A percentile compares a stretch with the other conserved stretches of the same genome.
Evolutionary conservation across 106 monocot genomes (phyloP).

Genomic region (Allium cepa): DNA sequence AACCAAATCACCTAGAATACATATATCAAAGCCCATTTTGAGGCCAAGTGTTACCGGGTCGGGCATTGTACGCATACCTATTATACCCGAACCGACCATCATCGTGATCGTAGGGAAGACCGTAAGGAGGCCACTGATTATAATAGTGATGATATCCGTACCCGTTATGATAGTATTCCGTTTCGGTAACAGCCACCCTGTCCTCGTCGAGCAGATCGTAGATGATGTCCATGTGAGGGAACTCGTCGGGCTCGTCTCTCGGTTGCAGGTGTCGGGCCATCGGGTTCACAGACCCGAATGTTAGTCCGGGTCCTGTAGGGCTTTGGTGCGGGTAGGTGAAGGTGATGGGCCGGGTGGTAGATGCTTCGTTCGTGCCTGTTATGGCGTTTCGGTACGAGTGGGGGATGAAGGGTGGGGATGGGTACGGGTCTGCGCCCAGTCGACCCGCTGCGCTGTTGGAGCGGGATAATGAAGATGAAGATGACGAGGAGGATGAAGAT

Average conservation of each 20-base stretch:
- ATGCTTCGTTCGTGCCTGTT: conserved; percentile 35
- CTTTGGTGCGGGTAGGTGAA: conserved; percentile 11
- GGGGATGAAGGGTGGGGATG: conserved; percentile 39
- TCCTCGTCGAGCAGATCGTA: conserved; percentile 85
- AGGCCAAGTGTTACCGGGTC: no score
- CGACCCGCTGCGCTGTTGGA: conserved; percentile 63
- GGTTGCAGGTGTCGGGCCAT: conserved; percentile 17
- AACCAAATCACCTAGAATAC: no score
- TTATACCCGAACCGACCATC: no score
- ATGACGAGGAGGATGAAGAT: conserved; percentile 9
- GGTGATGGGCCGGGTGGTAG: conserved; percentile 7
- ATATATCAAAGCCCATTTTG: no score
- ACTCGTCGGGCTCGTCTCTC: conserved; percentile 42
- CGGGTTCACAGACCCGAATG: conserved; percentile 49
- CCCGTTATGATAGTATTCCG: conserved; percentile 1
- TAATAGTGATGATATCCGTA: background rate
- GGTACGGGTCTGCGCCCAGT: conserved; percentile 37
- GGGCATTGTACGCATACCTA: no score
- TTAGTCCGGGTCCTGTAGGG: conserved; percentile 24
- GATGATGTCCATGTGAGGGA: conserved; percentile 85
- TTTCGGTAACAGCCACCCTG: conserved; percentile 10
- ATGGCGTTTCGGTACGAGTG: conserved; percentile 92
- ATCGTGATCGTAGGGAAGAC: no score
- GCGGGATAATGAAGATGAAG: conserved; percentile 35
- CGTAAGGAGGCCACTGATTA: no score